A percentile compares a stretch with the other conserved stretches of the same genome.
Conservation (phyloP, 2,329 filamentous ascomycete genomes). For the Xylaria sp. region DNA sequence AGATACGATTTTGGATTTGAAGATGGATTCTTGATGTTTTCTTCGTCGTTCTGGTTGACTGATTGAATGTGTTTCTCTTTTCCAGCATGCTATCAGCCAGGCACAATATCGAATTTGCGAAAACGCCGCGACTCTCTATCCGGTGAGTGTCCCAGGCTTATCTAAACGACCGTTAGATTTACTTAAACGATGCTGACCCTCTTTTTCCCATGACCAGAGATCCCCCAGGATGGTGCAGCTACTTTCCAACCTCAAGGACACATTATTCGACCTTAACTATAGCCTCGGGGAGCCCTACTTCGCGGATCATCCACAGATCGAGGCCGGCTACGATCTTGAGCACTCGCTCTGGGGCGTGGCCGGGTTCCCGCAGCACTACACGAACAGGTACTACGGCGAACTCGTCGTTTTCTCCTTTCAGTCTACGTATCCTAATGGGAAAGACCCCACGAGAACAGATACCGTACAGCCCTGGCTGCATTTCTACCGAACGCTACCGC, state of each 20-base stretch:
- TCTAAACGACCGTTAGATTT: neutral
- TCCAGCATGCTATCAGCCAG: slow-evolving; percentile 29
- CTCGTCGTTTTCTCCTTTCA: neutral
- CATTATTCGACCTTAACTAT: slow-evolving; percentile 4
- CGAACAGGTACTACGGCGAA: neutral
- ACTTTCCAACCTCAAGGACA: neutral
- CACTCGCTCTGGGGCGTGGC: slow-evolving; percentile 27
- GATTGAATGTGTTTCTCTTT: neutral
- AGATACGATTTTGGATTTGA: no score
- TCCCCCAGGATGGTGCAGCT: neutral
- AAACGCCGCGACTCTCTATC: neutral
- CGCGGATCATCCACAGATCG: neutral
- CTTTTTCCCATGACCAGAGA: slow-evolving; percentile 1
- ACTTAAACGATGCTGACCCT: neutral
- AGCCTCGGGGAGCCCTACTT: slow-evolving; percentile 22
- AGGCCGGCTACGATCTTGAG: slow-evolving; percentile 32
- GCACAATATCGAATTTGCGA: slow-evolving; percentile 18
- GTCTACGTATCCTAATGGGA: slow-evolving; percentile 15
- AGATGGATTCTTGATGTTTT: neutral
- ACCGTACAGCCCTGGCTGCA: slow-evolving; percentile 2
- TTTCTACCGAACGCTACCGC: slow-evolving; percentile 23
- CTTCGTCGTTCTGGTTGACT: neutral
- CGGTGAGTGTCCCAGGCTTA: neutral
- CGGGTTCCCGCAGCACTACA: neutral
- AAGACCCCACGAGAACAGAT: rapidly evolving